Conservation (phyloP, 1,139 yeast species). For the Entelexis sorbosivorans region DNA sequence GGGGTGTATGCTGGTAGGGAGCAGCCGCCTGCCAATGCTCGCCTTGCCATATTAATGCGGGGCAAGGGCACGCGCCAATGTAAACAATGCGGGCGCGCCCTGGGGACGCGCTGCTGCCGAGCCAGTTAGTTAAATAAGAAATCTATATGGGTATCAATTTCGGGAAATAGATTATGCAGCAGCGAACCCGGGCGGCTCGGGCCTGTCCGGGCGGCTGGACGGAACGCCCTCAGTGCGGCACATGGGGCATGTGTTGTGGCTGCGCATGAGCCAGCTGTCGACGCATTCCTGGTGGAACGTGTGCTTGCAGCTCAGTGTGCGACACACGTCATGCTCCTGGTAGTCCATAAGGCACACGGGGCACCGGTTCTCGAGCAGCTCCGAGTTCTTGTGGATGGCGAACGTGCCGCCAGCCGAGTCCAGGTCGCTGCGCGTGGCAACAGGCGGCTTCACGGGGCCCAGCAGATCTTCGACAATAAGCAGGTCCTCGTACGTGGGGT, state of each 20-base stretch:
- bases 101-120: too few relatives aligned
- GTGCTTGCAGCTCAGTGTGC: constrained; percentile 41
- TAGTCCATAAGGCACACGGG: constrained; percentile 43
- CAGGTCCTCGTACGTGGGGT: constrained; percentile 42
- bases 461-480: constrained; percentile 36
- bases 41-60: not conserved
- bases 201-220: not conserved
- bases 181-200: not conserved
- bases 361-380: constrained; percentile 31
- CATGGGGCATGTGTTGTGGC: constrained; percentile 48
- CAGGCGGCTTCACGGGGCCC: constrained; percentile 39
- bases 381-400: constrained; percentile 20
- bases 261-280: constrained; percentile 46
- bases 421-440: constrained; percentile 36
- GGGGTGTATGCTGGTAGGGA: not conserved
- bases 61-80: constrained; percentile 4
- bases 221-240: constrained; percentile 34
- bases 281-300: constrained; percentile 43
- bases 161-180: not conserved
- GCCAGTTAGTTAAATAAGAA: too few relatives aligned
- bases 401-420: constrained; percentile 34
- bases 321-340: constrained; percentile 37
- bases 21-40: not conserved
- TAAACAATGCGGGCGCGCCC: not conserved
- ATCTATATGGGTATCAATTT: not conserved